Evolutionary conservation across 2,329 filamentous ascomycete genomes (phyloP), one percentile per base, ranked within the genome.

Genomic region (Coleophoma crateriformis): DNA sequence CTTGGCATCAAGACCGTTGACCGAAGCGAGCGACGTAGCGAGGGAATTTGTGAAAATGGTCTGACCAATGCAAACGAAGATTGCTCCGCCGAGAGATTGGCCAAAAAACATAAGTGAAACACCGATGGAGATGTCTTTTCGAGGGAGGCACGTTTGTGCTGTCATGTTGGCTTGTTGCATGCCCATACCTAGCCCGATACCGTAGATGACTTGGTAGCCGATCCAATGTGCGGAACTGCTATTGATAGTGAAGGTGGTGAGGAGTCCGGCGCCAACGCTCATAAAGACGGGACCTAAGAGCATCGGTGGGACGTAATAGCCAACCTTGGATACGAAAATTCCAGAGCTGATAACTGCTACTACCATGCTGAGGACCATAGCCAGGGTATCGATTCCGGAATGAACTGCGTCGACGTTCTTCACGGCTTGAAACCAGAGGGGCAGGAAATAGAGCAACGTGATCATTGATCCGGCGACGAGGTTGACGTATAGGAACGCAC

Each of bases 401-500:
- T 64, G 75, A 72, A 64, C 54, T 3, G 50, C 48, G 4, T 66
- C 65, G n/a, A 69, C 64, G 14, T 63, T 65, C 34, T 68, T 66
- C 50, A 72, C 66, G 5, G 68, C 68, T 48, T 74, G 70, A 58
- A 73, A 73, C 63, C 67, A 73, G 50, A 72, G 67, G 0, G 71
- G 69, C 1, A 72, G 50, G 51, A 67, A 71, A 51, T 70, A 72
- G 17, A 71, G 32, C 19, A 60, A 55, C 40, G 59, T 42, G 22
- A 56, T 40, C 22, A 54, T 49, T 32, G 55, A 56, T 41, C 49
- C 52, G 42, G 38, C 71, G 55, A 48, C 61, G 66, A 46, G 58
- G 50, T 17, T 60, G 37, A 48, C 62, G 17, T 17, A 47, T 14
- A 44, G 65, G 19, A 56, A 49, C 15, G 61, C 50, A 3, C 62